phyloP scores from a whole-genome alignment of 2,329 filamentous ascomycete species.

The Calonectria naviculata region DNA sequence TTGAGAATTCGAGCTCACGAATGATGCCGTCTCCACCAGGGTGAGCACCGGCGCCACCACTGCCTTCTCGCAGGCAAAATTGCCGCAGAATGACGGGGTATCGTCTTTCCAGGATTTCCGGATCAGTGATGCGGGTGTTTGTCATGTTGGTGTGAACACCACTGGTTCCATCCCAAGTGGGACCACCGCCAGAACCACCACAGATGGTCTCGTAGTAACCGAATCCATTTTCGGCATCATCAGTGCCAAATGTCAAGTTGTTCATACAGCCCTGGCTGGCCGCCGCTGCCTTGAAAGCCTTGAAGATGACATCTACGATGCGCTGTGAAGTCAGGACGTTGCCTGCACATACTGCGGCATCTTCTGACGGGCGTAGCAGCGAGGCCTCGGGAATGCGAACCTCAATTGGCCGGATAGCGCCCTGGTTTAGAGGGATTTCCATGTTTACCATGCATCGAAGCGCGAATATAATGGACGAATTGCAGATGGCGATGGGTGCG shows the following conservation, averaged over 20 bases:
- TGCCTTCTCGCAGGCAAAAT: conserved; percentile 72
- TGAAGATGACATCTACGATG: conserved; percentile 58
- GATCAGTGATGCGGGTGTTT: conserved; percentile 77
- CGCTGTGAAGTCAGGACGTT: conserved; percentile 68
- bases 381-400: conserved; percentile 77
- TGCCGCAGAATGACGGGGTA: conserved; percentile 79
- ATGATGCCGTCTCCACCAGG: conserved; percentile 79
- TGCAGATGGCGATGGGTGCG: conserved; percentile 82
- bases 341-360: conserved; percentile 82
- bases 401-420: conserved; percentile 78
- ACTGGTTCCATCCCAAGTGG: conserved; percentile 53
- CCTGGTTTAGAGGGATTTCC: conserved; percentile 86
- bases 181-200: conserved; percentile 75
- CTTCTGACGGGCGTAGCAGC: conserved; percentile 78
- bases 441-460: conserved; percentile 81
- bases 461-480: conserved; percentile 86
- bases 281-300: conserved; percentile 81
- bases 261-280: conserved; percentile 84
- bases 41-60: conserved; percentile 72
- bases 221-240: conserved; percentile 51
- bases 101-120: conserved; percentile 52
- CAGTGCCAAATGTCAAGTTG: conserved; percentile 84
- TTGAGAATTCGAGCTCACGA: conserved; percentile 81
- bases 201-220: conserved; percentile 69
- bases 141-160: conserved; percentile 68